Evolutionary conservation across 2,329 filamentous ascomycete genomes (phyloP).

Genomic region (Alternaria postmessia): DNA sequence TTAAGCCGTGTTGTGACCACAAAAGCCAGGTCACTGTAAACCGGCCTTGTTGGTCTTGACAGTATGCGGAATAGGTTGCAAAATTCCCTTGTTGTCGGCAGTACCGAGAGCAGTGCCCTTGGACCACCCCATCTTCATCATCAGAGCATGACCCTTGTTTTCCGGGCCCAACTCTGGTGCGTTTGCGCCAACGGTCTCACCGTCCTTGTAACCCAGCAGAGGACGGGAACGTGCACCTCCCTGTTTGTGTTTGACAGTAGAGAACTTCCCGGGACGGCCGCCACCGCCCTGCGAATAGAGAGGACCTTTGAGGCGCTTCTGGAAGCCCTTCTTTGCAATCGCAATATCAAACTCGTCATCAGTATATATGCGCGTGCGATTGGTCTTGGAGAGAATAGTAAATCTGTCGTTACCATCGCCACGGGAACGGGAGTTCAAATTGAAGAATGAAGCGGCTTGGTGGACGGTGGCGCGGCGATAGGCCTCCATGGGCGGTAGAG

Average conservation of each 20-base stretch:
- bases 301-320: constrained; percentile 50
- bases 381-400: constrained; percentile 78
- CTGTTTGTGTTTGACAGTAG: constrained; percentile 19
- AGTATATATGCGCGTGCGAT: constrained; percentile 68
- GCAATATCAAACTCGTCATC: constrained; percentile 62
- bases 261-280: constrained; percentile 19
- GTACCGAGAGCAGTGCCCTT: constrained; percentile 85
- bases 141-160: constrained; percentile 84
- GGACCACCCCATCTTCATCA: constrained; percentile 98
- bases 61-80: constrained; percentile 84
- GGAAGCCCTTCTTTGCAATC: constrained; percentile 57
- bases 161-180: constrained; percentile 83
- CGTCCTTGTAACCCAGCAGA: constrained; percentile 70
- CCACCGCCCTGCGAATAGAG: constrained; percentile 18
- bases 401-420: constrained; percentile 77
- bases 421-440: constrained; percentile 82
- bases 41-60: constrained; percentile 89
- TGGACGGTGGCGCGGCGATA: constrained; percentile 80
- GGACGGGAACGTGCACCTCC: constrained; percentile 25
- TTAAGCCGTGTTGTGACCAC: background rate
- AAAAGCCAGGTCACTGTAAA: constrained; percentile 53
- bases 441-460: constrained; percentile 76
- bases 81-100: constrained; percentile 83
- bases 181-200: constrained; percentile 84
- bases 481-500: constrained; percentile 85